Percentiles rank a stretch among this genome's conserved stretches.
Evolutionary conservation across 2,329 filamentous ascomycete genomes (phyloP).

Genomic region (Microcyclosporella mali): DNA sequence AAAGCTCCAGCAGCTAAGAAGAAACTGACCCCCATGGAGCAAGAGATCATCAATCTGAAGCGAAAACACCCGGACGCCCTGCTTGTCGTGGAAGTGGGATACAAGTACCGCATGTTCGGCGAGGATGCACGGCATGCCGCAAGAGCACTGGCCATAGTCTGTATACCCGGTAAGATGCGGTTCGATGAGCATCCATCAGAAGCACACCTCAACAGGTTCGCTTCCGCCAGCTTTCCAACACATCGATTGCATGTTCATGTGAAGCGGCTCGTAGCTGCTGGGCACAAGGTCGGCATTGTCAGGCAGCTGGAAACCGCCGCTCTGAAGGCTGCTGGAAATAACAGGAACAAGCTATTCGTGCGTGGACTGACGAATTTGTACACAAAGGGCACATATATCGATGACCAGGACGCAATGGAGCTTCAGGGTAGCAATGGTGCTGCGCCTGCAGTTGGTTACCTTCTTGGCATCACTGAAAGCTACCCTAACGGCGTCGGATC

Average conservation of each 20-base stretch:
- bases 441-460: slow-evolving; percentile 67
- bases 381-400: slow-evolving; percentile 95
- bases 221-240: slow-evolving; percentile 90
- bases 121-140: slow-evolving; percentile 87
- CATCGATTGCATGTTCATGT: slow-evolving; percentile 89
- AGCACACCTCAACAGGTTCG: slow-evolving; percentile 84
- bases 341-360: slow-evolving; percentile 84
- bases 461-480: slow-evolving; percentile 85
- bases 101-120: slow-evolving; percentile 96
- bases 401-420: slow-evolving; percentile 79
- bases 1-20: slow-evolving; percentile 58
- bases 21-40: slow-evolving; percentile 91
- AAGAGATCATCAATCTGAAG: slow-evolving; percentile 91
- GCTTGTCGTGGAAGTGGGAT: slow-evolving; percentile 89
- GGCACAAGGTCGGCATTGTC: slow-evolving; percentile 93
- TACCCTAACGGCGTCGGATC: slow-evolving; percentile 73
- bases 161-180: slow-evolving; percentile 89
- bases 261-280: slow-evolving; percentile 83
- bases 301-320: slow-evolving; percentile 92
- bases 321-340: slow-evolving; percentile 89
- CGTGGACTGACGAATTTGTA: slow-evolving; percentile 94
- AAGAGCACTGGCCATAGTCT: slow-evolving; percentile 88
- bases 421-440: slow-evolving; percentile 49
- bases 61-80: slow-evolving; percentile 82
- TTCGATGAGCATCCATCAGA: slow-evolving; percentile 94